A percentile compares a stretch with the other conserved stretches of the same genome.
Evolutionary conservation across 2,329 filamentous ascomycete species (phyloP).

Genomic region (Macrophomina pseudophaseolina): DNA sequence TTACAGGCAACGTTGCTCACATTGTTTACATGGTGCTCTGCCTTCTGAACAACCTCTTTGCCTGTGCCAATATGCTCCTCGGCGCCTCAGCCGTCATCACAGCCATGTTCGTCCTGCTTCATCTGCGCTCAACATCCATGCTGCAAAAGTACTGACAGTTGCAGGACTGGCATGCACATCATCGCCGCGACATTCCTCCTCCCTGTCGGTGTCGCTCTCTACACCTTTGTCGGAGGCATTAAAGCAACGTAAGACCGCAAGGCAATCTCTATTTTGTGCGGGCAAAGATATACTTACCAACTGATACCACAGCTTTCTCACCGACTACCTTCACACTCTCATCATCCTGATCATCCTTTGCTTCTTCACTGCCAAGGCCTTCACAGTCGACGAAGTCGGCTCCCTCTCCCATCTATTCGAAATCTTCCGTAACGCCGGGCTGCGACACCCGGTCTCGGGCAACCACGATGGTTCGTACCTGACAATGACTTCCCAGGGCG

Average conservation of each 20-base stretch:
- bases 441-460: constrained; percentile 35
- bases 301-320: constrained; percentile 41
- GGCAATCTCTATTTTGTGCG: accelerated
- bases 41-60: constrained; percentile 61
- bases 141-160: constrained; percentile 43
- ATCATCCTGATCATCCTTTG: constrained; percentile 60
- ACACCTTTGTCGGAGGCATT: constrained; percentile 32
- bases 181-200: constrained; percentile 22
- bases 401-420: constrained; percentile 58
- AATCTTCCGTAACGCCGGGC: constrained; percentile 50
- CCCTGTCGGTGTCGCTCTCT: constrained; percentile 35
- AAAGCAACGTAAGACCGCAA: constrained; percentile 29
- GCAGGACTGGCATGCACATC: constrained; percentile 28
- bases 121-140: constrained; percentile 49
- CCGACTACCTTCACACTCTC: constrained; percentile 61
- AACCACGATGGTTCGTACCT: constrained; percentile 59
- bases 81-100: constrained; percentile 51
- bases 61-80: constrained; percentile 59
- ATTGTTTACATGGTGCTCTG: constrained; percentile 59
- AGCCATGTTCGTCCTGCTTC: constrained; percentile 49
- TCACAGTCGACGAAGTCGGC: constrained; percentile 53
- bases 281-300: neutral
- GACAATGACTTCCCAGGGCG: constrained; percentile 60
- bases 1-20: constrained; percentile 43
- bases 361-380: constrained; percentile 55